A percentile compares a stretch with the other conserved stretches of the same genome.
phyloP scores from a whole-genome alignment of 768 basidiomycete genomes.

The Leccinum sublutescens region DNA sequence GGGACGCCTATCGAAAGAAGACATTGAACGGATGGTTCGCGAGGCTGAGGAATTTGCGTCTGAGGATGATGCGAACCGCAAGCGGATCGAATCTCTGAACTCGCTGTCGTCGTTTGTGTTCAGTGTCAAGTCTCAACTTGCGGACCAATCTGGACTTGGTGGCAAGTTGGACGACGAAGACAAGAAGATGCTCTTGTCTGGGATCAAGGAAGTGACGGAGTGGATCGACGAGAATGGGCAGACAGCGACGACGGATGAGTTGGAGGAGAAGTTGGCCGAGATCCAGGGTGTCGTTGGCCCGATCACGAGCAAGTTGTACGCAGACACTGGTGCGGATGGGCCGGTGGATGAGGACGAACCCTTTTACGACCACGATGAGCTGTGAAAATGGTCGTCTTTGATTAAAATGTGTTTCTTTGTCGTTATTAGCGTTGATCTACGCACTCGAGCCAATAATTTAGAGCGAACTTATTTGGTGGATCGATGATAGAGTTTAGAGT shows the following conservation, averaged over 20 bases:
- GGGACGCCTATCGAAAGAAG: conserved; percentile 84
- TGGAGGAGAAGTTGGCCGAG: conserved; percentile 86
- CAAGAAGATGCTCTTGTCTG: conserved; percentile 76
- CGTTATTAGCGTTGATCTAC: conserved; percentile 9
- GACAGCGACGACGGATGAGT: conserved; percentile 76
- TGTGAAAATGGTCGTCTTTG: conserved; percentile 31
- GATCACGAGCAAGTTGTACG: conserved; percentile 82
- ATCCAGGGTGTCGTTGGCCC: conserved; percentile 76
- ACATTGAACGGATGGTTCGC: conserved; percentile 94
- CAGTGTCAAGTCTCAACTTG: conserved; percentile 83
- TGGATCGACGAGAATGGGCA: conserved; percentile 89
- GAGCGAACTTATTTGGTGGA: conserved; percentile 7
- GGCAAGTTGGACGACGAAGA: conserved; percentile 81
- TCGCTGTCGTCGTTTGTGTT: conserved; percentile 79
- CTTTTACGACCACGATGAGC: conserved; percentile 51
- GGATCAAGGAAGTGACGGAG: conserved; percentile 85
- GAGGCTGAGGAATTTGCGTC: conserved; percentile 90
- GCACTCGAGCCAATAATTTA: conserved; percentile 12
- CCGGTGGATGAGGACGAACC: conserved; percentile 43
- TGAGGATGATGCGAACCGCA: conserved; percentile 76
- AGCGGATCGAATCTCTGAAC: conserved; percentile 85
- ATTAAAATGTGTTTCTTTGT: conserved; percentile 5
- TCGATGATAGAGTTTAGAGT: conserved; percentile 1
- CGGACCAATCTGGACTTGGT: conserved; percentile 86
- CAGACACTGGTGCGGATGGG: conserved; percentile 38